phyloP scores from a whole-genome alignment of 345 rosid genomes.

The Sisymbrium altissimum region DNA sequence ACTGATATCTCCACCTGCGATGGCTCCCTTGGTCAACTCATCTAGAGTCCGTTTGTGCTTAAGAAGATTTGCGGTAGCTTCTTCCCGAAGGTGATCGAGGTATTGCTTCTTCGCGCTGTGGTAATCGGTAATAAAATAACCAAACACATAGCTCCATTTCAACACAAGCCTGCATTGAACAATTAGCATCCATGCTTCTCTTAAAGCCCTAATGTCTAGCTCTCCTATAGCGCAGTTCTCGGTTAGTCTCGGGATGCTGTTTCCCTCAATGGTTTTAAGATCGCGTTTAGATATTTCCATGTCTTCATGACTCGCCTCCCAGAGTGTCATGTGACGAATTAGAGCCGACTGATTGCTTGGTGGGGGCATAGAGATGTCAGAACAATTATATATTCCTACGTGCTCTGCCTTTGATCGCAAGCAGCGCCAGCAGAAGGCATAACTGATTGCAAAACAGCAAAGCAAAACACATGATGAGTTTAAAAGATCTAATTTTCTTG shows the following conservation, averaged over 20 bases:
- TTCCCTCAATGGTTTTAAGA: not conserved
- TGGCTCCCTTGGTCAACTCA: not conserved
- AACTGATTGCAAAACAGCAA: not conserved
- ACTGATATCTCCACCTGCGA: not conserved
- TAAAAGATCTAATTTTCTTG: not conserved
- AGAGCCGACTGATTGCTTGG: not conserved
- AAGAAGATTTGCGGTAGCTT: not conserved
- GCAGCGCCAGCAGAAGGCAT: conserved; percentile 10
- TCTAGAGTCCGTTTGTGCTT: not conserved
- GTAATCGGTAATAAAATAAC: not conserved
- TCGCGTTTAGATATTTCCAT: not conserved
- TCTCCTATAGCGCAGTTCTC: not conserved
- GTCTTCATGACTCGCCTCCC: not conserved
- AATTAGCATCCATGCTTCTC: not conserved
- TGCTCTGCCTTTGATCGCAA: not conserved
- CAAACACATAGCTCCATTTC: conserved; percentile 21
- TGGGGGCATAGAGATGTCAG: not conserved
- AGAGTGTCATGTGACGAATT: not conserved
- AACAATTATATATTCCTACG: not conserved
- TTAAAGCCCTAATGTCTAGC: not conserved
- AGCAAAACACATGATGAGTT: not conserved
- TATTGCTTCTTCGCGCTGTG: conserved; percentile 4
- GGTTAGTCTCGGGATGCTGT: not conserved
- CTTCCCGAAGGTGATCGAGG: not conserved
- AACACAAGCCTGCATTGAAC: conserved; percentile 10